These are phyloP conservation scores for Tolypocladium pustulatum DNA, from an alignment of 2,329 filamentous ascomycete species.

Conservation along the genomic window DNA sequence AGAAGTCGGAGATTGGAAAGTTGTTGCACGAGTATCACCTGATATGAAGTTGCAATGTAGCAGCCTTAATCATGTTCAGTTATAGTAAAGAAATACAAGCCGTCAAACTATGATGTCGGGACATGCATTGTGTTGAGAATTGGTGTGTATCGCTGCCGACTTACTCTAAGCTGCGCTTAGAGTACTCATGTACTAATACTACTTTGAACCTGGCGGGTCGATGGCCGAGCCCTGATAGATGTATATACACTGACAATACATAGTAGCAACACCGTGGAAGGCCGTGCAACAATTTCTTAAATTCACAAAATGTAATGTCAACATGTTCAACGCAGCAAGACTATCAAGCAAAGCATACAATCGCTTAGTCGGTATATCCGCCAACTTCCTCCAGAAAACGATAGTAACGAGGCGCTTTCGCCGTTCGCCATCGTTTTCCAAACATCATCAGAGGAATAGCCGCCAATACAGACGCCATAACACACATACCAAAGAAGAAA, in stretches of 20 bases:
- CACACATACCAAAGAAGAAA: not conserved
- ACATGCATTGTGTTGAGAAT: too few species aligned
- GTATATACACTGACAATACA: too few species aligned
- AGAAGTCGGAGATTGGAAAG: not conserved
- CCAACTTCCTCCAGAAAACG: not conserved
- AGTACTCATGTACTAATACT: too few species aligned
- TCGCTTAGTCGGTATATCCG: not conserved
- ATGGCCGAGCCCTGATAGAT: too few species aligned
- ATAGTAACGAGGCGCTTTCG: not conserved
- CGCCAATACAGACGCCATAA: not conserved
- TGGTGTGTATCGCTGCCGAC: too few species aligned
- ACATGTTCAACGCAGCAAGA: not conserved
- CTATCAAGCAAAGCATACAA: not conserved
- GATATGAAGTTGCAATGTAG: not conserved
- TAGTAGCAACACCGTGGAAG: too few species aligned
- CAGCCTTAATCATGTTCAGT: not conserved
- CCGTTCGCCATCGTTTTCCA: not conserved
- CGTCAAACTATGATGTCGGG: too few species aligned
- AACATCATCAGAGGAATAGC: not conserved
- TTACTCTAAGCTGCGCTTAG: too few species aligned
- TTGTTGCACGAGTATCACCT: not conserved
- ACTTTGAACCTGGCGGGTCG: too few species aligned
- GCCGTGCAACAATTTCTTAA: too few species aligned
- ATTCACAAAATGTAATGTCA: not conserved
- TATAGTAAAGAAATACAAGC: not conserved